A percentile compares a stretch with the other conserved stretches of the same genome.
phyloP scores from a whole-genome alignment of 2,329 filamentous ascomycete species.

The Hypoxylon sp. region DNA sequence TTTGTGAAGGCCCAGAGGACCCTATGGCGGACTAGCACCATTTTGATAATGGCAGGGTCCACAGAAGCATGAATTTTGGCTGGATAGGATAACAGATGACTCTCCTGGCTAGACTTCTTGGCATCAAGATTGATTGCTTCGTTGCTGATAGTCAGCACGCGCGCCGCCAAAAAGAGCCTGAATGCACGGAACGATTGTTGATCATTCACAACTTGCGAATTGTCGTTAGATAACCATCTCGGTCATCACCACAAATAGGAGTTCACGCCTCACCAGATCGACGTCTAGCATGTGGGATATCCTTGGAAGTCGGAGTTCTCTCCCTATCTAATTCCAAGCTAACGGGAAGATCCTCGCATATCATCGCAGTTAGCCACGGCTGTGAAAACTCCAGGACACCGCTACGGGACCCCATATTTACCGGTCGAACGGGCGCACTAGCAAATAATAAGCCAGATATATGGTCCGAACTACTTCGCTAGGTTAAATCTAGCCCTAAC shows the following conservation, averaged over 20 bases:
- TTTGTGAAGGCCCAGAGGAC: constrained; percentile 21
- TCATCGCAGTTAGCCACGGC: constrained; percentile 22
- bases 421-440: constrained; percentile 32
- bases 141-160: constrained; percentile 27
- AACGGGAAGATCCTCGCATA: constrained; percentile 28
- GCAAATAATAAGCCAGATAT: constrained; percentile 26
- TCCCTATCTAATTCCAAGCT: constrained; percentile 24
- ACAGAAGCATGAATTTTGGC: constrained; percentile 31
- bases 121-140: constrained; percentile 41
- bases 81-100: constrained; percentile 28
- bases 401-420: constrained; percentile 30
- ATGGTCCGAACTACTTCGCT: constrained; percentile 29
- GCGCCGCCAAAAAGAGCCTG: constrained; percentile 28
- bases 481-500: constrained; percentile 30
- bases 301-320: constrained; percentile 20
- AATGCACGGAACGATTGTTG: constrained; percentile 23
- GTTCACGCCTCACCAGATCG: constrained; percentile 23
- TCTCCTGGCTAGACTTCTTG: constrained; percentile 36
- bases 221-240: constrained; percentile 30
- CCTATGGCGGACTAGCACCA: constrained; percentile 14
- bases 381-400: constrained; percentile 15
- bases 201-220: constrained; percentile 35
- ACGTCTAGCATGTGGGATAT: constrained; percentile 29
- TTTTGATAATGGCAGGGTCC: constrained; percentile 32
- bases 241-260: constrained; percentile 23